Evolutionary conservation across 164 flowering plant species (phyloP), one percentile per base, ranked within the genome.

Genomic region (Cinnamomum micranthum): DNA sequence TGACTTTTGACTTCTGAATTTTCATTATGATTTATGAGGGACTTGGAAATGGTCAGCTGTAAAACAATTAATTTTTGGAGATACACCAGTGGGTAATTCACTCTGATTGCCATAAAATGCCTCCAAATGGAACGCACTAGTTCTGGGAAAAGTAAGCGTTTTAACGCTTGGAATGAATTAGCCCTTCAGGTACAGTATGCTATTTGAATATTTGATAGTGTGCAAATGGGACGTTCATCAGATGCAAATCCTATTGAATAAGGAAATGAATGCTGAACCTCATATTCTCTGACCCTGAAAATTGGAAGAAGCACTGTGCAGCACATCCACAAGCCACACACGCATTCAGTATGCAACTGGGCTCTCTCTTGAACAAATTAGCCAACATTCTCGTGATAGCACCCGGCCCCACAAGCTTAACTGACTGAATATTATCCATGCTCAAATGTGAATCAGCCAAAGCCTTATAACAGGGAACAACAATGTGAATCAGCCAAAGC

Each of bases 281-380:
- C 92, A 75, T 90, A 95, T 41, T 95, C 98, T 85, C 90, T 85
- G 73, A 95, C 98, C 41, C 92, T 88, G 73, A 88, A 90, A 63
- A 81, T 74, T 2, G 99, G 97, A 73, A 95, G 92, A 50, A 95
- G 94, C 98, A 95, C 93, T 70, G 99, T 98, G 82, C 98, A 69
- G 97, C 98, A 86, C 98, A 95, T 6, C 99, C 99, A 77, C 93
- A 93, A n/a, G 98, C 97, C 33, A 93, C 98, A 82, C 99, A 95
- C 98, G 90, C 97, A 88, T 95, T 95, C 71, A 93, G 27, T 14
- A 91, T 89, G 68, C 99, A 79, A 15, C 92, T 77, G 7, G 97
- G 95, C 77, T 95, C 98, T 82, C 75, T 87, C 25, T 77, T 70
- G 71, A 92, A 92, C 14, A 91, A 0, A 74, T 92, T 85, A 74